Base-by-base conservation (phyloP, 108 stramenopile species). In the Cyclotella atomus region DNA sequence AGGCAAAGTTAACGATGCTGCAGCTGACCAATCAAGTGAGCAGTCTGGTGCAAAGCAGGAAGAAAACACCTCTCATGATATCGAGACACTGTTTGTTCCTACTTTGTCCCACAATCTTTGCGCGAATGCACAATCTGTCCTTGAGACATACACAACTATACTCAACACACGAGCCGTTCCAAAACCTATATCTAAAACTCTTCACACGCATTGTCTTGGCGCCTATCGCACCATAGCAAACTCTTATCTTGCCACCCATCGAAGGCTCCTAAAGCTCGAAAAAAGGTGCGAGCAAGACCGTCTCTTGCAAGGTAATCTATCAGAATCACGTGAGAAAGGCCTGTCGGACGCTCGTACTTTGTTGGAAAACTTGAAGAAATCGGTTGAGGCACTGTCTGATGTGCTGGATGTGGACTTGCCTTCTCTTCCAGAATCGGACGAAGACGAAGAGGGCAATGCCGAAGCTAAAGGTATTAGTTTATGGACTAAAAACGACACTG, bases 271-370 rank as follows among this genome's bases (percentile, higher is more conserved):
- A 38, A 89, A 91, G 66, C 81, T 96, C 71, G 96, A 97, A 57
- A 89, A 85, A 50, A 82, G 93, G 49, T 93, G 92, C 62, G 90
- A 96, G 50, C 87, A 93, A 76, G 98, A 98, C 81, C 81, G 89
- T 12, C 69, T 97, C 12, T 79, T 96, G 2, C 84, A 91, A 32
- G 98, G 98, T 9, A 71, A 76, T 44, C 68, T 98, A 23, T 84
- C 90, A 17, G 98, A 98, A 53, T 85, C 91, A 2, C 85, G 96
- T 65, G 97, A 95, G 79, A 93, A 88, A 77, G 93, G 91, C 12
- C 73, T 98, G 33, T 81, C 66, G 21, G 94, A 96, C 70, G 96
- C 97, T 9, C 81, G 84, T n/a, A 91, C 89, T 56, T 70, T 91
- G 43, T 75, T 81, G 68, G 97, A 98, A 32, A 84, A 84, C 9